A percentile compares a stretch with the other conserved stretches of the same genome.
Conservation (phyloP, 2,329 filamentous ascomycete genomes). For the Endoconidiophora laricicola region DNA sequence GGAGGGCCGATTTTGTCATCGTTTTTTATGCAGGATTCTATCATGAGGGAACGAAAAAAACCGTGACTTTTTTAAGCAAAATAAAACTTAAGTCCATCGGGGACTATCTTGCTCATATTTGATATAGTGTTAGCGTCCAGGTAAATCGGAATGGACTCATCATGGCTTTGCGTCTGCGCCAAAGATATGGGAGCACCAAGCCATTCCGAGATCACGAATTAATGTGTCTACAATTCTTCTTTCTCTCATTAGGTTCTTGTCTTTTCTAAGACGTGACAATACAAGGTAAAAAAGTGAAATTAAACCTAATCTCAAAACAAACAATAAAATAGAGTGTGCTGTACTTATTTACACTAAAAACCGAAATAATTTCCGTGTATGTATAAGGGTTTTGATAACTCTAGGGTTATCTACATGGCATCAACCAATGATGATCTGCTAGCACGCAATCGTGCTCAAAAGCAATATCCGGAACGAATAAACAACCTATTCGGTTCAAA, state of each 20-base stretch:
- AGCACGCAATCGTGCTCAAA: not conserved
- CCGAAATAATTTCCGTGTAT: too few species aligned
- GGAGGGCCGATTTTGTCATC: constrained; percentile 9
- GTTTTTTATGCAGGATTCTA: constrained; percentile 11
- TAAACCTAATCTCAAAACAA: not conserved
- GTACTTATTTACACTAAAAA: too few species aligned
- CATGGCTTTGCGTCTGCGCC: not conserved
- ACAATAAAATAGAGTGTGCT: too few species aligned
- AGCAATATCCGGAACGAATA: not conserved
- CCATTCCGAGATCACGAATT: constrained; percentile 15
- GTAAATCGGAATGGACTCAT: constrained; percentile 9
- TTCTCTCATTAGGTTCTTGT: constrained; percentile 5
- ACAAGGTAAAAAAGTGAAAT: constrained; percentile 10
- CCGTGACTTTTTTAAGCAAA: constrained; percentile 12
- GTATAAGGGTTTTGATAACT: too few species aligned
- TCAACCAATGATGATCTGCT: not conserved
- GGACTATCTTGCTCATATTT: constrained; percentile 15
- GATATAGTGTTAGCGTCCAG: constrained; percentile 10
- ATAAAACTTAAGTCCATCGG: constrained; percentile 7
- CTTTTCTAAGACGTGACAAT: not conserved
- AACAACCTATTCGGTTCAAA: too few species aligned
- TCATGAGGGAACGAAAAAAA: constrained; percentile 12
- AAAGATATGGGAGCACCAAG: not conserved
- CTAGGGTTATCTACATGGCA: not conserved
- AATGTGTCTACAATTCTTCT: constrained; percentile 12